Evolutionary conservation across 164 flowering plant genomes (phyloP), one percentile per base, ranked within the genome.

Genomic region (Taxillus chinensis): DNA sequence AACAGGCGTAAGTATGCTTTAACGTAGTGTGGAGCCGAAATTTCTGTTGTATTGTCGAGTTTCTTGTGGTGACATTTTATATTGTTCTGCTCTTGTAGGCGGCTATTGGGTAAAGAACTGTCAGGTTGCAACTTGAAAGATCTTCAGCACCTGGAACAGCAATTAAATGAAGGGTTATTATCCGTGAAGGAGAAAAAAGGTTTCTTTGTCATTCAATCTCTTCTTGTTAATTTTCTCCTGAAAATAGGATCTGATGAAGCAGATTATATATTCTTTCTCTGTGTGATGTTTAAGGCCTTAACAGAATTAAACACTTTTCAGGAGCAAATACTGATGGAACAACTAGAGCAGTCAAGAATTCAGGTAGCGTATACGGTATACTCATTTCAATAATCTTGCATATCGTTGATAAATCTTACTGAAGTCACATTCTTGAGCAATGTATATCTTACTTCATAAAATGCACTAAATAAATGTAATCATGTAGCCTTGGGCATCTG

Each of bases 161-260:
- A 87, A 61, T 67, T 90, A 70, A 83, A 68, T 70, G 86, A 82
- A 70, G 85, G 89, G 57, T 64, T 86, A 16, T 55, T 74, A 49
- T 78, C 77, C 41, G 85, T 87, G 42, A 85, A 81, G 78, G 83
- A 82, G 57, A 83, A 74, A 74, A 55, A 90, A 90, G 95, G 96
- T 90, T 53, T 39, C 27, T 0, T 27, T 57, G 13, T 40, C 5
- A 27, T 16, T 43, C 46, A 6, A 43, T 57, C 53, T 10, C 13
- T 27, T 55, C 15, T 55, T 45, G 27, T 27, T 27, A 27, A 27
- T 17, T 4, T 6, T 41, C 78, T 69, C 1, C 62, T 45, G 10
- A 42, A 42, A 42, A 5, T 14, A 9, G 0, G 27, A 27, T 27
- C 27, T 27, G 2, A 27, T 27, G 27, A 27, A 27, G 27, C 27